Percentiles rank a stretch among this genome's conserved stretches.
Evolutionary conservation across 2,329 filamentous ascomycete species (phyloP).

Genomic region (Magnaporthiopsis rhizophila): DNA sequence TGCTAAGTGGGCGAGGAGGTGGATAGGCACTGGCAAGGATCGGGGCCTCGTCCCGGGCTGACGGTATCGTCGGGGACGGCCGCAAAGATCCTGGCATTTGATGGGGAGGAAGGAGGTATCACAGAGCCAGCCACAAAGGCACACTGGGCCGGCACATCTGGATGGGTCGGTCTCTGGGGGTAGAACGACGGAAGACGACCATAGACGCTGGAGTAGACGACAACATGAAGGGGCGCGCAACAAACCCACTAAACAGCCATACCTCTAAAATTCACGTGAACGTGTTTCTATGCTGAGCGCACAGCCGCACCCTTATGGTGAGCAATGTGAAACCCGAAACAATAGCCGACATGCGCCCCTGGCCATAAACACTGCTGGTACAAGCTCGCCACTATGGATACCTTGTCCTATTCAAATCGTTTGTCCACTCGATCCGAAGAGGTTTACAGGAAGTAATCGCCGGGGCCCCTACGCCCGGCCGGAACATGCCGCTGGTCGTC

Average conservation of each 20-base stretch:
- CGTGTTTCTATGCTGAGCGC: background rate
- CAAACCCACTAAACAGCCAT: background rate
- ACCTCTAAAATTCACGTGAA: background rate
- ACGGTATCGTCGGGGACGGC: no score
- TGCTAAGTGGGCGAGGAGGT: no score
- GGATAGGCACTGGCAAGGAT: no score
- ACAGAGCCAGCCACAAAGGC: no score
- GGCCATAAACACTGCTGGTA: background rate
- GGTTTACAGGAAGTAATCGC: constrained; percentile 60
- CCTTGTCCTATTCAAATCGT: background rate
- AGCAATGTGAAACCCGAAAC: background rate
- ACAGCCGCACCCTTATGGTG: background rate
- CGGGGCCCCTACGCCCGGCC: constrained; percentile 57
- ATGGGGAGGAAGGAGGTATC: no score
- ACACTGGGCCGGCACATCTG: no score
- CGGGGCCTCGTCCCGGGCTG: no score
- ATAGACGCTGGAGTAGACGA: background rate
- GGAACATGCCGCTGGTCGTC: constrained; percentile 77
- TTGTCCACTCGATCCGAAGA: background rate
- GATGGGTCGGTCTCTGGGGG: no score
- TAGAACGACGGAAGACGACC: no score
- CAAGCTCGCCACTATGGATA: background rate
- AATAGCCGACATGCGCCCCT: background rate
- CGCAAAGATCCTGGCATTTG: no score
- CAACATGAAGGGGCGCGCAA: background rate